These are phyloP conservation scores for Colletotrichum phormii DNA, from an alignment of 2,329 filamentous ascomycete species.

Conservation along the genomic window DNA sequence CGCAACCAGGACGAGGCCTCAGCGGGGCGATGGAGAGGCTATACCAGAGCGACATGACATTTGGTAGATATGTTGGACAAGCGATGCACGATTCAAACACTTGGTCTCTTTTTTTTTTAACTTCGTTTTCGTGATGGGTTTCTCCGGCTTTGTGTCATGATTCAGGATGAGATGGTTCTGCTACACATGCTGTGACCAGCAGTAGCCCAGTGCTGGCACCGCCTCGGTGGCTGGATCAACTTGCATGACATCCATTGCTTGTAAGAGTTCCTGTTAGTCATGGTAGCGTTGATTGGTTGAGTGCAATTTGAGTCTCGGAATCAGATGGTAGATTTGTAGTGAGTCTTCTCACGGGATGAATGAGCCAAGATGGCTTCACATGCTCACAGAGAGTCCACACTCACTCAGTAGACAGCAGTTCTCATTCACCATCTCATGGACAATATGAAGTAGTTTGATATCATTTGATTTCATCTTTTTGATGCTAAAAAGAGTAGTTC, in stretches of 20 bases:
- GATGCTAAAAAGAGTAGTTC: not conserved
- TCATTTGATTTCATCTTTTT: not conserved
- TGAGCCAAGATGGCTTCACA: not conserved
- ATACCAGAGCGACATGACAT: not conserved
- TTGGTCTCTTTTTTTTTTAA: not conserved
- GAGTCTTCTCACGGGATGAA: not conserved
- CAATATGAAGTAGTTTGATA: not conserved
- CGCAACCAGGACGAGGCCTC: not conserved
- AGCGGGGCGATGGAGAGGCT: not conserved
- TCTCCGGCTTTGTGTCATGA: not conserved
- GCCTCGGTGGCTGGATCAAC: not conserved
- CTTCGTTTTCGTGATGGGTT: not conserved
- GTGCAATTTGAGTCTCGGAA: not conserved
- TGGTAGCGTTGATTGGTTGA: not conserved
- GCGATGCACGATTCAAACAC: not conserved
- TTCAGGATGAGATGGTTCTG: constrained; percentile 8
- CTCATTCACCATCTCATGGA: not conserved
- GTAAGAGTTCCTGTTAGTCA: not conserved
- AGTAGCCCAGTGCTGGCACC: constrained; percentile 1
- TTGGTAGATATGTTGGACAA: not conserved
- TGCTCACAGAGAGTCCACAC: not conserved
- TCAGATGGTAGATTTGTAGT: not conserved
- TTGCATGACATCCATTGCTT: not conserved
- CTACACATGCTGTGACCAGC: constrained; percentile 5
- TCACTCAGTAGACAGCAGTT: not conserved